Evolutionary conservation across 78 protist species (phyloP).

Genomic region (Dictyostelium discoideum): DNA sequence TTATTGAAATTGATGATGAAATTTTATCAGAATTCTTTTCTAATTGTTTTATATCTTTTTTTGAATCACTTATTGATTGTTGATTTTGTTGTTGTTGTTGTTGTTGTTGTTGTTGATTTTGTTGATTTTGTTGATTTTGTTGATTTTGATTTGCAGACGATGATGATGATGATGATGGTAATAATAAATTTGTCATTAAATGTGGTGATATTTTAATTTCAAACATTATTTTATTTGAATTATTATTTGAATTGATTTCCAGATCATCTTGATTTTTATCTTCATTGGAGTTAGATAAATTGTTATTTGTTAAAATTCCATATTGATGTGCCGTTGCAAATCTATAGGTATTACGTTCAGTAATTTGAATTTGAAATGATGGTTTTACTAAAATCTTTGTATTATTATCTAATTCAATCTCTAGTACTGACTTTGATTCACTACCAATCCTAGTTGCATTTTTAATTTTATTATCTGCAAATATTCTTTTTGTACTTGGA

Average conservation of each 20-base stretch:
- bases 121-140: background rate
- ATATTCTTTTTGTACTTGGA: constrained; percentile 19
- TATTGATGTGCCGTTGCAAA: constrained; percentile 13
- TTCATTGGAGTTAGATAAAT: background rate
- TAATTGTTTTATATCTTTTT: background rate
- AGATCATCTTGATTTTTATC: background rate
- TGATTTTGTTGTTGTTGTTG: background rate
- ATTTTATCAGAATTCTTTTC: constrained; percentile 10
- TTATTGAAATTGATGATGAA: constrained; percentile 18
- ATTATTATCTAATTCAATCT: background rate
- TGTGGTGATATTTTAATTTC: constrained; percentile 23
- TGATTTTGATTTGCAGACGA: background rate
- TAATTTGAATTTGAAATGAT: constrained; percentile 3
- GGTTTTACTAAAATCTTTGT: background rate
- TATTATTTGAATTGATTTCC: background rate
- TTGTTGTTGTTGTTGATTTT: background rate
- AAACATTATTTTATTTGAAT: background rate
- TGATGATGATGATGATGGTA: background rate
- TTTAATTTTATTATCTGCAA: constrained; percentile 6
- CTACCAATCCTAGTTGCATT: background rate
- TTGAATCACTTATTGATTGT: background rate
- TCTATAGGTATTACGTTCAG: constrained; percentile 8
- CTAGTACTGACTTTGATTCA: background rate
- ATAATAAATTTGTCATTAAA: constrained; percentile 7
- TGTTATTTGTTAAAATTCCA: background rate